Evolutionary conservation across 495 filamentous ascomycete species (phyloP).

Genomic region (Lepidopterella palustris): DNA sequence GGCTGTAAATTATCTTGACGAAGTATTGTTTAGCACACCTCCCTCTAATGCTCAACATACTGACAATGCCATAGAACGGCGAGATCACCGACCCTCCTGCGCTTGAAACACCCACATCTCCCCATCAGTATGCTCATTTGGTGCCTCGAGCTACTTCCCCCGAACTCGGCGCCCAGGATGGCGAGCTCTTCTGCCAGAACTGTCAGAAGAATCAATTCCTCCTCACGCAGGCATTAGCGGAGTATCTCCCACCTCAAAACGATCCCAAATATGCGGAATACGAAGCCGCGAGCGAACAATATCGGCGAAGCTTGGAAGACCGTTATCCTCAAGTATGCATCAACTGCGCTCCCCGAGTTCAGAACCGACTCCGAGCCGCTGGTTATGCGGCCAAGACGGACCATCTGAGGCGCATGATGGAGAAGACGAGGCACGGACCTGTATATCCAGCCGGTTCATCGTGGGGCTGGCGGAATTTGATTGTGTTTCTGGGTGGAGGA

Average conservation of each 20-base stretch:
- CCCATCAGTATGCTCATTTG: conserved; percentile 30
- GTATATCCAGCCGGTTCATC: neutral
- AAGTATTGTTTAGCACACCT: conserved; percentile 36
- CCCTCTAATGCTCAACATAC: conserved; percentile 5
- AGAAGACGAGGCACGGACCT: conserved; percentile 49
- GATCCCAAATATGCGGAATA: conserved; percentile 55
- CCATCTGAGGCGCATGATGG: conserved; percentile 64
- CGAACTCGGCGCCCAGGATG: conserved; percentile 37
- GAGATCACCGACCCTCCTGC: conserved; percentile 76
- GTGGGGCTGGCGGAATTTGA: conserved; percentile 48
- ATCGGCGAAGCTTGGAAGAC: conserved; percentile 59
- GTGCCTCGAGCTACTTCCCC: conserved; percentile 29
- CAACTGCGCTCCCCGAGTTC: conserved; percentile 62
- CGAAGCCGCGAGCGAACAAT: conserved; percentile 52
- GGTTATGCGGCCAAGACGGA: conserved; percentile 76
- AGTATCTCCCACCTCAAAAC: conserved; percentile 63
- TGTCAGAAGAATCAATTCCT: conserved; percentile 81
- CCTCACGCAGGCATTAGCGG: conserved; percentile 57
- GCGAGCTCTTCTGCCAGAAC: conserved; percentile 63
- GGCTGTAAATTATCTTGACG: conserved; percentile 75
- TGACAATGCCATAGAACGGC: conserved; percentile 53
- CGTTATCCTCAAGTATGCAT: conserved; percentile 80
- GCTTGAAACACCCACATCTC: conserved; percentile 38
- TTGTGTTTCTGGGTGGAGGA: conserved; percentile 44
- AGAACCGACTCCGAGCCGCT: conserved; percentile 55